These are phyloP conservation scores for Aspergillus sclerotiicarbonarius DNA, from an alignment of 495 filamentous ascomycete genomes.

Conservation along the genomic window DNA sequence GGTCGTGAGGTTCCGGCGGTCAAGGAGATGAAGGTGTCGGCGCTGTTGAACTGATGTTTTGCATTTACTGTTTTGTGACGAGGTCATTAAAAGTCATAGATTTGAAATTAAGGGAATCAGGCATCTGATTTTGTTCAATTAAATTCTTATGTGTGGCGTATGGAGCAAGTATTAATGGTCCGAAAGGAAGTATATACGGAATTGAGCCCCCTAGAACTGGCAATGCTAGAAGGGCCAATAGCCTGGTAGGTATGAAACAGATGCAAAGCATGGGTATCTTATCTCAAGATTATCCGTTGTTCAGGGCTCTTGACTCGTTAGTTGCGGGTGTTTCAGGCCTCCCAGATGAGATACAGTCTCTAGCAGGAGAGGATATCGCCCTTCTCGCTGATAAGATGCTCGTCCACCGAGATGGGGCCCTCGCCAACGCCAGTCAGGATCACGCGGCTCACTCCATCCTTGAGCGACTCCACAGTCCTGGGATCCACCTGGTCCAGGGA, in stretches of 20 bases:
- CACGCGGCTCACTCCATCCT: constrained; percentile 77
- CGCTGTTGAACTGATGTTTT: constrained; percentile 46
- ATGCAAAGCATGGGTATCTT: constrained; percentile 3
- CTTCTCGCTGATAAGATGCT: constrained; percentile 71
- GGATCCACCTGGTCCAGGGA: constrained; percentile 53
- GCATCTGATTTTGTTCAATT: background rate
- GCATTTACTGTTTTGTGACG: background rate
- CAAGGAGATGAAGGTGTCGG: constrained; percentile 51
- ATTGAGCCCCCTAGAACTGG: background rate
- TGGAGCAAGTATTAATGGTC: background rate
- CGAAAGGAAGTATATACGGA: background rate
- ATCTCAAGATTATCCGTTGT: background rate
- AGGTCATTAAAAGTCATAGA: constrained; percentile 4
- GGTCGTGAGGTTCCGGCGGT: constrained; percentile 40
- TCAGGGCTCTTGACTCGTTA: background rate
- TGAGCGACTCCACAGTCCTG: constrained; percentile 56
- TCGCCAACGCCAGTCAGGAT: constrained; percentile 91
- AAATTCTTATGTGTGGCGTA: background rate
- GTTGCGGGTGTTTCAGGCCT: background rate
- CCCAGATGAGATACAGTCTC: background rate
- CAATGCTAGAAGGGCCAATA: background rate
- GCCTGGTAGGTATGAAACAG: background rate
- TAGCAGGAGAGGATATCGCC: constrained; percentile 51
- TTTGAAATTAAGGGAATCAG: background rate
- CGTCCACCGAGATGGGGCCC: constrained; percentile 75